These are phyloP conservation scores for Ophioceras dolichostomum DNA, from an alignment of 2,329 filamentous ascomycete genomes.

Conservation along the genomic window DNA sequence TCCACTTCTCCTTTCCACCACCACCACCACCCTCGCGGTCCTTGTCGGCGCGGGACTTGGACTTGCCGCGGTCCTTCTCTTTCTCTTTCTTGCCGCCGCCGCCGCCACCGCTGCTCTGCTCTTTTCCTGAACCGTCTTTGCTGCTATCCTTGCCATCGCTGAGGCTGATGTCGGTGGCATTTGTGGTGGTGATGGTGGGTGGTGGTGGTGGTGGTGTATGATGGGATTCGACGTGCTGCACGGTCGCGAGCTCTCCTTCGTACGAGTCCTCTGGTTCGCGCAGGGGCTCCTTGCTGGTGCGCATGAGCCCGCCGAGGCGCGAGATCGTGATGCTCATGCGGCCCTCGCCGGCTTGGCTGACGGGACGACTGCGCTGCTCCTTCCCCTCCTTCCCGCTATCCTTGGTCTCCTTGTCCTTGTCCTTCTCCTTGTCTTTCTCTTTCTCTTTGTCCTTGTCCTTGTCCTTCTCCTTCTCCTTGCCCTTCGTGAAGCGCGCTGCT, in stretches of 20 bases:
- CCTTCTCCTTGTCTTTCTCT: constrained; percentile 1
- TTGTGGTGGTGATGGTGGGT: not conserved
- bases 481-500: constrained; percentile 38
- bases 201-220: not conserved
- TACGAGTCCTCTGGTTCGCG: constrained; percentile 13
- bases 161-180: not conserved
- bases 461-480: constrained; percentile 7
- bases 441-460: constrained; percentile 2
- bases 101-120: constrained; percentile 7
- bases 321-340: constrained; percentile 46
- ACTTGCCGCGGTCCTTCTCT: constrained; percentile 6
- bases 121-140: constrained; percentile 7
- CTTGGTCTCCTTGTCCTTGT: not conserved
- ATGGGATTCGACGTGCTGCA: constrained; percentile 13
- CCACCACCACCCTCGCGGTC: constrained; percentile 11
- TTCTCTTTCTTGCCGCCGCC: constrained; percentile 10
- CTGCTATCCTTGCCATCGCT: not conserved
- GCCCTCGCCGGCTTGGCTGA: constrained; percentile 45
- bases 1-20: constrained; percentile 11
- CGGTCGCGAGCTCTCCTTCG: constrained; percentile 7
- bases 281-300: constrained; percentile 35
- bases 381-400: constrained; percentile 11
- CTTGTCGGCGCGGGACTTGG: constrained; percentile 4
- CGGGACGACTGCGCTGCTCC: constrained; percentile 31
- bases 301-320: constrained; percentile 38